phyloP scores from a whole-genome alignment of 192 early-diverging fungal species.

The Coemansia sp. region DNA sequence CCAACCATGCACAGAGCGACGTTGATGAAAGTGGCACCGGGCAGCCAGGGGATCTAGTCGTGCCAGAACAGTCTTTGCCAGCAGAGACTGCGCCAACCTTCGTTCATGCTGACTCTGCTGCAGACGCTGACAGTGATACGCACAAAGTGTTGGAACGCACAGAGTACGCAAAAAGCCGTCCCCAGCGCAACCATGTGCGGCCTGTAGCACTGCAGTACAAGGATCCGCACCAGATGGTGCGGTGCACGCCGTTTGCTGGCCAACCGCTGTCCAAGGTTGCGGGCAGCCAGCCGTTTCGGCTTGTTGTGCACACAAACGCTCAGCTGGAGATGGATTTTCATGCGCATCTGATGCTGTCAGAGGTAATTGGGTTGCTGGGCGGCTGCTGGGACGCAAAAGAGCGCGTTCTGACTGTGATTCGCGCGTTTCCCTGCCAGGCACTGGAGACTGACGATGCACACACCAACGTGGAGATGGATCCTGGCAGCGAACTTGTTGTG shows the following conservation, averaged over 20 bases:
- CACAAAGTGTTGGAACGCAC: slow-evolving; percentile 37
- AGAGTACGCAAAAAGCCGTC: slow-evolving; percentile 50
- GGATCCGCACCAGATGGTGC: slow-evolving; percentile 80
- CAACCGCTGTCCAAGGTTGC: slow-evolving; percentile 58
- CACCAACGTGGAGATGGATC: slow-evolving; percentile 90
- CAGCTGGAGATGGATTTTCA: slow-evolving; percentile 89
- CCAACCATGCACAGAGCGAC: no score
- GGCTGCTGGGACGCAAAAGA: slow-evolving; percentile 65
- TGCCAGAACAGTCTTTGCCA: not conserved
- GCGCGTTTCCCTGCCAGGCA: slow-evolving; percentile 75
- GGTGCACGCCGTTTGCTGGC: slow-evolving; percentile 74
- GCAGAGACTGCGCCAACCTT: not conserved
- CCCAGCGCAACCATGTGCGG: slow-evolving; percentile 44
- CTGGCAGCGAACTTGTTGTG: slow-evolving; percentile 72
- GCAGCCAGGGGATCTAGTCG: not conserved
- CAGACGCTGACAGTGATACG: not conserved
- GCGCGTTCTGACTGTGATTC: slow-evolving; percentile 58
- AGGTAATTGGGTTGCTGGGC: slow-evolving; percentile 87
- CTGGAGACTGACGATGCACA: slow-evolving; percentile 66
- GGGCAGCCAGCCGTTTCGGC: slow-evolving; percentile 79
- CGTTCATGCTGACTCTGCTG: not conserved
- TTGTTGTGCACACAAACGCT: slow-evolving; percentile 71
- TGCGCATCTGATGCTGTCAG: slow-evolving; percentile 83
- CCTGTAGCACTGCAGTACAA: slow-evolving; percentile 28
- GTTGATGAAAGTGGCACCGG: no score